Base-by-base conservation (phyloP, 441 rosid genomes). In the Jatropha multifida region DNA sequence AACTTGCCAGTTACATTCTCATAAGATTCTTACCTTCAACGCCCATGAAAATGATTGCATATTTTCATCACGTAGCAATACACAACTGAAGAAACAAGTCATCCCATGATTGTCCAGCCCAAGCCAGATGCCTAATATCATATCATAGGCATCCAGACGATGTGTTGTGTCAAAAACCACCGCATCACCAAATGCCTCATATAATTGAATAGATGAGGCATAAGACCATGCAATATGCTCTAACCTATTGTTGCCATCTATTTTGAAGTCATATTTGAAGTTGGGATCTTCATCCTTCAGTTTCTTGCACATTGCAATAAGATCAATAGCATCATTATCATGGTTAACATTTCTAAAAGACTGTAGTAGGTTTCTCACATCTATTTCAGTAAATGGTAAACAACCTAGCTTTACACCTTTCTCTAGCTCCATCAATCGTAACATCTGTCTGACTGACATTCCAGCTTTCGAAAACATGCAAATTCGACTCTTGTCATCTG, bases 381-480 rank as follows among this genome's bases (percentile, higher is more conserved):
- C 89, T 71, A 87, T 74, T 86, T 90, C 90, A 8, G 92, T 86
- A 79, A 82, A 90, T 0, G 89, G 92, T 64, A 90, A 79, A 85
- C 89, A 85, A 20, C 94, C 94, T 26, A 90, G 77, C 84, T 88
- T 90, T 55, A 90, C 84, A 80, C 92, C 92, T 77, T 90, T 90
- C 81, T 90, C 90, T 32, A 90, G 86, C 82, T 90, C 94, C 94
- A 90, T 85, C 56, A 90, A 66, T 66, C 94, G 77, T 55, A 90
- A 81, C 92, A 87, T 86, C 74, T 90, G 92, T 59, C 94, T 76
- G 40, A 87, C 94, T 7, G 89, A 90, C 92, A 90, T 88, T 74
- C 94, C 94, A 73, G 92, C 94, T 86, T 84, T 90, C 40, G 88
- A 85, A 81, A 79, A 90, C 90, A 88, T 82, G 82, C 92, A 84